Conservation (phyloP, 2,329 filamentous ascomycete genomes). For the Pyrenochaeta sp. region DNA sequence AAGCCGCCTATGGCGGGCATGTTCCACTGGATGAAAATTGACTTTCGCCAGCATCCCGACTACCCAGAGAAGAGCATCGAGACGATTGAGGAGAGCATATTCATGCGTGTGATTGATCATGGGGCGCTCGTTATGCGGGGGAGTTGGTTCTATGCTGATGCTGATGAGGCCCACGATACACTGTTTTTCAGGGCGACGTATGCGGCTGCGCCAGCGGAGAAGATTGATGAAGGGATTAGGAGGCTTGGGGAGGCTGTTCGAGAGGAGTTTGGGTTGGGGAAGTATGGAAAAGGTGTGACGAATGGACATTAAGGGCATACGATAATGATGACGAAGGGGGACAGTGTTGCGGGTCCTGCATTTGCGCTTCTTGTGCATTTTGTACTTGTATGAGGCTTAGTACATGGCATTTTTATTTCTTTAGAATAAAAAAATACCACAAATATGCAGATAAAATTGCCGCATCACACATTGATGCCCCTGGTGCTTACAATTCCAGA, state of each 20-base stretch:
- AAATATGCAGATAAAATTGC: no score
- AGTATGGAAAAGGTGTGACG: conserved; percentile 10
- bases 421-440: no score
- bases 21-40: conserved; percentile 86
- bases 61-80: conserved; percentile 59
- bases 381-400: no score
- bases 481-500: no score
- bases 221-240: conserved; percentile 59
- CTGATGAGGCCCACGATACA: conserved; percentile 62
- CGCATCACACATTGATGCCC: no score
- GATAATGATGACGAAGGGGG: background rate
- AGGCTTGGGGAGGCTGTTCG: conserved; percentile 78
- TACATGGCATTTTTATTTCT: no score
- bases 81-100: conserved; percentile 85
- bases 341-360: no score
- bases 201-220: conserved; percentile 71
- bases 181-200: conserved; percentile 92
- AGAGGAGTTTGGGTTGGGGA: conserved; percentile 61
- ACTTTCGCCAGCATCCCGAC: conserved; percentile 71
- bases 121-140: conserved; percentile 84
- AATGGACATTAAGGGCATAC: conserved; percentile 3
- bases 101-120: conserved; percentile 75
- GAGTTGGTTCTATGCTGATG: conserved; percentile 88
- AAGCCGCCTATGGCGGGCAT: conserved; percentile 83
- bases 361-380: no score